Evolutionary conservation across 345 rosid genomes (phyloP).

Genomic region (Carallia pectinifolia): DNA sequence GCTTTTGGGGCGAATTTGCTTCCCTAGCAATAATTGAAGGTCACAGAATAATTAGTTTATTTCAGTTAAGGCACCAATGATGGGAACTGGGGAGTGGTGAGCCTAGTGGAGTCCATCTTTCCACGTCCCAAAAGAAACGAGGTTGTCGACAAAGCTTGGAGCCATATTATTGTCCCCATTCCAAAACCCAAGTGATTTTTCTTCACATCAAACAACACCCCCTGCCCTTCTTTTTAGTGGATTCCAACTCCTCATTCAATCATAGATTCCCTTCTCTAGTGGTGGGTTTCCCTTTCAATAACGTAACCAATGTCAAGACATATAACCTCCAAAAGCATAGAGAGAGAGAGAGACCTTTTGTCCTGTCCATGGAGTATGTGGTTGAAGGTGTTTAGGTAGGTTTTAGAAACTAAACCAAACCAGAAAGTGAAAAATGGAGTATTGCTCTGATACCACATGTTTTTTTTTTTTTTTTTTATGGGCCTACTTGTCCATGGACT

Average conservation of each 20-base stretch:
- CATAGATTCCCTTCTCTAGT: slow-evolving; percentile 30
- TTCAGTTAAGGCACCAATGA: slow-evolving; percentile 58
- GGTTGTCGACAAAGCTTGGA: slow-evolving; percentile 39
- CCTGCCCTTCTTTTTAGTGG: slow-evolving; percentile 38
- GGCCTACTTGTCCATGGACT: no score
- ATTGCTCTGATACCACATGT: no score
- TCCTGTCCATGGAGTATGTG: no score
- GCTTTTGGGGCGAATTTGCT: slow-evolving; percentile 19
- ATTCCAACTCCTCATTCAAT: slow-evolving; percentile 79
- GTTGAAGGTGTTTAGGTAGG: no score
- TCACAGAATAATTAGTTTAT: slow-evolving; percentile 32
- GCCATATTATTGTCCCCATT: slow-evolving; percentile 38
- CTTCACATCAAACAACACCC: slow-evolving; percentile 34
- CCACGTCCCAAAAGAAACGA: slow-evolving; percentile 55
- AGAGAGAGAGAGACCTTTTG: background rate
- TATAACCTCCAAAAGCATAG: background rate
- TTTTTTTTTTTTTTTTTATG: background rate
- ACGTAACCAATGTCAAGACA: slow-evolving; percentile 36
- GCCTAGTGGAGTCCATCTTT: slow-evolving; percentile 65
- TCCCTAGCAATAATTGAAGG: slow-evolving; percentile 49
- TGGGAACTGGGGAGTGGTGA: slow-evolving; percentile 19
- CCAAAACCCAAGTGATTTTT: slow-evolving; percentile 34
- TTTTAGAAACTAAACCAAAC: no score
- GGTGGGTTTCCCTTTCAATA: slow-evolving; percentile 60
- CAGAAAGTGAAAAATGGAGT: no score